Evolutionary conservation across 176 grass and related monocot genomes (phyloP), one percentile per base, ranked within the genome.

Genomic region (Dendrocalamus sinicus): DNA sequence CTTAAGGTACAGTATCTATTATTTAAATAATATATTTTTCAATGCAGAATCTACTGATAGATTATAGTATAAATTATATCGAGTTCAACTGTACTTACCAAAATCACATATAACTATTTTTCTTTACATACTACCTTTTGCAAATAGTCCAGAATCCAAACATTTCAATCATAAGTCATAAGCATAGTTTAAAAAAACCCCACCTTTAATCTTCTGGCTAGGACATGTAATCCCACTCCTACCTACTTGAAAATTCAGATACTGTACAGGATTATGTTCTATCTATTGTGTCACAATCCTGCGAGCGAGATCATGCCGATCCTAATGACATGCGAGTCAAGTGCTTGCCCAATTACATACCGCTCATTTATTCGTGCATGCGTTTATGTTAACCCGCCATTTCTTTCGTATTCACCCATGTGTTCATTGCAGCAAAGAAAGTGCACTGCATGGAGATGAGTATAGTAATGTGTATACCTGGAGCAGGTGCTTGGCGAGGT

Each of bases 401-500:
- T 46, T 22, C 55, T 58, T 9, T 58, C 55, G 55, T 22, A 5
- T 22, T 58, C 55, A 22, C 55, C 7, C 55, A 20, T n/a, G 22
- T 23, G 58, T 23, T 20, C 22, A 10, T n/a, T 59, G 20, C 2
- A 19, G 52, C 52, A 19, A 19, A 54, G 16, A 54, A 54, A 16
- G 23, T 20, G 32, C 35, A 20, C 17, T 68, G 66, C 37, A 37
- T 2, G 66, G 66, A 5, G 8, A 19, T 20, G 37, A 2, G 44
- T 17, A 91, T 12, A 91, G 30, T 4, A 6, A 14, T 37, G 28
- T 6, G 28, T 8, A 14, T 91, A 92, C 91, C 91, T 93, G 84
- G 67, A 95, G 91, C 53, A 93, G 81, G 61, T 80, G 83, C 16
- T 86, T 87, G 32, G 91, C 91, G 24, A 93, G 89, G 62, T 93